Evolutionary conservation across 306 rosid genomes (phyloP).

Genomic region (Albizia julibrissin): DNA sequence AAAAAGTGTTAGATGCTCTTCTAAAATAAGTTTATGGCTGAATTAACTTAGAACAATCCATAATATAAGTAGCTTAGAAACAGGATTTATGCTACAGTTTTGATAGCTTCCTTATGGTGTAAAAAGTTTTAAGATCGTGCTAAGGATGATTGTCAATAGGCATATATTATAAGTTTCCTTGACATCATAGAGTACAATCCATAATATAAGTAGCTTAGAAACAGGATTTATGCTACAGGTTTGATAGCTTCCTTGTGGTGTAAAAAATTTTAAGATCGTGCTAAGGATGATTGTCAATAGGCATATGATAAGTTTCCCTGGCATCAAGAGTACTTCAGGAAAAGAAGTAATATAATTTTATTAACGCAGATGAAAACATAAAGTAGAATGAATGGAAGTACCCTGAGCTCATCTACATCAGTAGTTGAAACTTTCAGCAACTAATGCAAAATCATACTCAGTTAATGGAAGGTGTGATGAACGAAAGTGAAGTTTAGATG

Average conservation of each 20-base stretch:
- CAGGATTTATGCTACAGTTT: too few relatives aligned
- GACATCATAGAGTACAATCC: not conserved
- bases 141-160: not conserved
- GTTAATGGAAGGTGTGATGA: constrained; percentile 64
- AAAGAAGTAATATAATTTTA: not conserved
- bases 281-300: not conserved
- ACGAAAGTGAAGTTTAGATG: too few relatives aligned
- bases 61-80: not conserved
- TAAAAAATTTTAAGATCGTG: too few relatives aligned
- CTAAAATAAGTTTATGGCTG: too few relatives aligned
- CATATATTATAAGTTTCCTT: too few relatives aligned
- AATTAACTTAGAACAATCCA: too few relatives aligned
- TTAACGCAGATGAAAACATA: not conserved
- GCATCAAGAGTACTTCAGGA: not conserved
- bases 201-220: not conserved
- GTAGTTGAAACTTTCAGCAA: constrained; percentile 70
- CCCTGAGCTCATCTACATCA: constrained; percentile 52
- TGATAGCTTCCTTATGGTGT: too few relatives aligned
- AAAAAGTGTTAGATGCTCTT: too few relatives aligned
- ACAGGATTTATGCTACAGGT: too few relatives aligned
- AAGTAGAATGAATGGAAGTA: not conserved
- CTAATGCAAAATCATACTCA: constrained; percentile 63
- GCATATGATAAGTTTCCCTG: too few relatives aligned
- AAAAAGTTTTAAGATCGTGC: too few relatives aligned
- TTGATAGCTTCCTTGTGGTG: too few relatives aligned